Evolutionary conservation across 345 rosid genomes (phyloP).

Genomic region (Syzygium oleosum): DNA sequence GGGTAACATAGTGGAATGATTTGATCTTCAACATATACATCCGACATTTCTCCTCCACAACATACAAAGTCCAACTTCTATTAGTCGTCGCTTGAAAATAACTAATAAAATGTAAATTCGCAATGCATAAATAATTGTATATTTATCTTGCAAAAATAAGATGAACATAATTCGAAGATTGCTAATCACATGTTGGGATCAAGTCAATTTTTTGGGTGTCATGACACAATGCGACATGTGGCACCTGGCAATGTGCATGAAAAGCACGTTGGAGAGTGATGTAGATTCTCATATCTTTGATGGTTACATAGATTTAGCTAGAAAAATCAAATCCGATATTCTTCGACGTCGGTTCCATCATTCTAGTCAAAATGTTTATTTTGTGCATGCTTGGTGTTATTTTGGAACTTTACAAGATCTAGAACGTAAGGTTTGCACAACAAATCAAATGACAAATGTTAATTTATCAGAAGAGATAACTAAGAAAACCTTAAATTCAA

Average conservation of each 20-base stretch:
- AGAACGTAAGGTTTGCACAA: not conserved
- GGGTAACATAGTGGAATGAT: not conserved
- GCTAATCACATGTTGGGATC: too few relatives aligned
- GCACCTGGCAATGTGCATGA: not conserved
- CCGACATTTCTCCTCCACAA: not conserved
- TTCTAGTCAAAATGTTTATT: not conserved
- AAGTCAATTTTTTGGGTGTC: not conserved
- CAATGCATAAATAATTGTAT: too few relatives aligned
- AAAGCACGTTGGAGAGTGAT: fast-evolving
- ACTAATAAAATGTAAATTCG: not conserved
- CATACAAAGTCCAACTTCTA: not conserved
- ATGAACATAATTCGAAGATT: too few relatives aligned
- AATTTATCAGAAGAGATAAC: not conserved
- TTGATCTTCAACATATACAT: not conserved
- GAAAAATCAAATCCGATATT: not conserved
- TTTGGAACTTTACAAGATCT: not conserved
- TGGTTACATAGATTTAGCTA: not conserved
- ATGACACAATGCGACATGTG: not conserved
- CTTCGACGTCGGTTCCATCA: fast-evolving
- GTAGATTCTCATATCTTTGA: too few relatives aligned
- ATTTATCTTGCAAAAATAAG: too few relatives aligned
- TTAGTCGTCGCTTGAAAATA: not conserved
- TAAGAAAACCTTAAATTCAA: not conserved
- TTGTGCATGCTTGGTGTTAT: not conserved
- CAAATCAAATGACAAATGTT: not conserved